Conservation (phyloP, 1,284 basidiomycete genomes). For the Pseudozyma sp. region DNA sequence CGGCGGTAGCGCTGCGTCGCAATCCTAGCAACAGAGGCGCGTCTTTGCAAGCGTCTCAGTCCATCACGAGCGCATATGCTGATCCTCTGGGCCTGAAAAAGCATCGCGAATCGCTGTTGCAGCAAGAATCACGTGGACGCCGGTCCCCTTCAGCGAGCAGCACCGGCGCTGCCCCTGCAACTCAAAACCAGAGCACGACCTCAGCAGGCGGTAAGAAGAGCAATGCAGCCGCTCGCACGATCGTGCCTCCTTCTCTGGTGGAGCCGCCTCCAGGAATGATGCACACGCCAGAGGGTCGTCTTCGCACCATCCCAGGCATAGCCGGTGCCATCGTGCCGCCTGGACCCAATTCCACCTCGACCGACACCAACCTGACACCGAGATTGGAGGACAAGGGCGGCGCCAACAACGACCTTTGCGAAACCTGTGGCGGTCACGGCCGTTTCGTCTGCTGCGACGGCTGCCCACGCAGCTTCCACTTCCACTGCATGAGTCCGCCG, state of each 20-base stretch:
- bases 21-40: constrained; percentile 36
- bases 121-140: constrained; percentile 26
- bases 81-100: constrained; percentile 42
- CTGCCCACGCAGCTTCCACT: constrained; percentile 94
- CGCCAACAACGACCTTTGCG: constrained; percentile 94
- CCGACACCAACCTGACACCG: constrained; percentile 25
- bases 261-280: constrained; percentile 45
- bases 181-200: constrained; percentile 1
- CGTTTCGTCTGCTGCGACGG: constrained; percentile 90
- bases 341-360: constrained; percentile 17
- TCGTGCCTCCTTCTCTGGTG: constrained; percentile 32
- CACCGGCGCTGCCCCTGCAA: constrained; percentile 8
- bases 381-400: constrained; percentile 39
- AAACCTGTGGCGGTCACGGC: constrained; percentile 79
- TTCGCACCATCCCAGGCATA: constrained; percentile 45
- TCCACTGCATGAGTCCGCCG: constrained; percentile 94
- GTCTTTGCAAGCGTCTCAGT: constrained; percentile 41
- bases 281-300: constrained; percentile 28
- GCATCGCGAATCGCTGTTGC: constrained; percentile 27
- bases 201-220: constrained; percentile 25
- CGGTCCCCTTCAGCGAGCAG: constrained; percentile 42
- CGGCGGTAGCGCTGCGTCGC: constrained; percentile 23
- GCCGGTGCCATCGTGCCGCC: constrained; percentile 35
- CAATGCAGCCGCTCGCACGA: constrained; percentile 25
- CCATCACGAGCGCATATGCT: constrained; percentile 39